Evolutionary conservation across 345 rosid species (phyloP).

Genomic region (Eutrema yunnanense): DNA sequence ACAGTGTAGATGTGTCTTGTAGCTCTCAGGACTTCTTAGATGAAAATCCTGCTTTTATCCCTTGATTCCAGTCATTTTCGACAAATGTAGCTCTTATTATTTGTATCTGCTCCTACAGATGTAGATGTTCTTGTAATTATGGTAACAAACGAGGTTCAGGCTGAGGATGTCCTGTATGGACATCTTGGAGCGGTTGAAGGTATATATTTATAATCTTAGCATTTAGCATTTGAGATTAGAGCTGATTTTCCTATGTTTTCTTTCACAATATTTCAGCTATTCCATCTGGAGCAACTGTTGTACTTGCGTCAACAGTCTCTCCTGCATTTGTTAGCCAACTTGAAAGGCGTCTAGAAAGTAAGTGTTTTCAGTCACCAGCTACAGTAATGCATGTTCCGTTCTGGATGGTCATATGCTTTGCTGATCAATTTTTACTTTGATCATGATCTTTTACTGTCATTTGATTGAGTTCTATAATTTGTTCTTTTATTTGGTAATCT

Average conservation of each 20-base stretch:
- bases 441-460: not conserved
- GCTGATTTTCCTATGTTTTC: constrained; percentile 19
- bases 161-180: constrained; percentile 72
- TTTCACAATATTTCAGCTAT: constrained; percentile 45
- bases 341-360: constrained; percentile 70
- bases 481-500: constrained; percentile 18
- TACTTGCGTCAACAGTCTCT: constrained; percentile 92
- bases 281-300: constrained; percentile 64
- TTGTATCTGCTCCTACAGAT: constrained; percentile 38
- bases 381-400: not conserved
- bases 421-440: not conserved
- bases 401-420: not conserved
- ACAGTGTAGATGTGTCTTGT: constrained; percentile 7
- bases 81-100: not conserved
- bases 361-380: constrained; percentile 11
- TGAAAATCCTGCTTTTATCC: not conserved
- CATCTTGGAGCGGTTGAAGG: constrained; percentile 83
- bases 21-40: constrained; percentile 1
- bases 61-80: not conserved
- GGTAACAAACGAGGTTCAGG: constrained; percentile 95
- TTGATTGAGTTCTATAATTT: not conserved
- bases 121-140: constrained; percentile 81
- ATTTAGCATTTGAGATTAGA: not conserved
- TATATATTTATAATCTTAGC: constrained; percentile 25
- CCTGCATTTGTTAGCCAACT: constrained; percentile 72